These are phyloP conservation scores for Auriscalpium microsporum DNA, from an alignment of 768 basidiomycete species.

Conservation along the genomic window DNA sequence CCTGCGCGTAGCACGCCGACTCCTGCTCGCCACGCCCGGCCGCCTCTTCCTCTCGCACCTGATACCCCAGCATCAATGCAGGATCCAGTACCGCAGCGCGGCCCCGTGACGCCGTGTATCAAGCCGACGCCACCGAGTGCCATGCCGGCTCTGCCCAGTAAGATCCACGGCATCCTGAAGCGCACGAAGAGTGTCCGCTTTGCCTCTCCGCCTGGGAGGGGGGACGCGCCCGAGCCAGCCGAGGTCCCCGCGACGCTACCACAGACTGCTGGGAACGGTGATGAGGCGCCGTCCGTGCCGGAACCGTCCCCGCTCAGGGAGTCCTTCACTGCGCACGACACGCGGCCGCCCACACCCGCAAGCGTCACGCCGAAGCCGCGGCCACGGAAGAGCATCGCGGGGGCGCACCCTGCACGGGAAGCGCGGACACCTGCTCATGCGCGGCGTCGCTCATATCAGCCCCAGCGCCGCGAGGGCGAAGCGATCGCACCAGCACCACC, in stretches of 20 bases:
- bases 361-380: too few species aligned
- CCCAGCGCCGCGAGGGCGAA: too few species aligned
- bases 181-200: constrained; percentile 15
- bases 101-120: not conserved
- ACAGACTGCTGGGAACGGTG: not conserved
- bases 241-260: not conserved
- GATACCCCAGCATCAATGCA: too few species aligned
- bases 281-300: not conserved
- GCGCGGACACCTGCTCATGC: too few species aligned
- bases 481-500: not conserved
- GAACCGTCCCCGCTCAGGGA: constrained; percentile 10
- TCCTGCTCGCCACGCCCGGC: too few species aligned
- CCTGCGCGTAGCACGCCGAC: too few species aligned
- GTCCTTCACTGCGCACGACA: not conserved
- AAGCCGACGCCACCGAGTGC: not conserved
- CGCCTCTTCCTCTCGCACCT: too few species aligned
- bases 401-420: too few species aligned
- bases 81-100: not conserved
- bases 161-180: constrained; percentile 10
- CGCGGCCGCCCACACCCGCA: not conserved
- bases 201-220: constrained; percentile 6
- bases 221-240: not conserved
- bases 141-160: not conserved
- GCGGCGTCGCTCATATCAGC: too few species aligned
- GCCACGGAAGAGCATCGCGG: too few species aligned